Evolutionary conservation across 192 early-diverging fungal genomes (phyloP), one percentile per base, ranked within the genome.

Genomic region (Coemansia sp.): DNA sequence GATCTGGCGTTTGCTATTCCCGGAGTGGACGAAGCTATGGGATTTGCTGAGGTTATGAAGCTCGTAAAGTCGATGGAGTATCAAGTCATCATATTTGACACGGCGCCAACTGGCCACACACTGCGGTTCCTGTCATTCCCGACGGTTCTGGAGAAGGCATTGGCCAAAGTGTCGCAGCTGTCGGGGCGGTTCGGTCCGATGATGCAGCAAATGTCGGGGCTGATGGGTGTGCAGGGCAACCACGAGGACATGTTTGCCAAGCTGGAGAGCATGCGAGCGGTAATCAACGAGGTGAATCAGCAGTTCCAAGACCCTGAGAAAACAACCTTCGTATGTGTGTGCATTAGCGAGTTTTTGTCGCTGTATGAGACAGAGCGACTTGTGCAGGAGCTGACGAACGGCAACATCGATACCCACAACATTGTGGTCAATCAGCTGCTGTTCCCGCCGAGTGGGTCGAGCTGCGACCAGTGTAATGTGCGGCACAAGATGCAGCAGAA

Each of bases 31-130:
- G 97, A 99, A 80, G 97, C 97, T 20, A 99, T 99, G 96, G 94
- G 94, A 48, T 99, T 99, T 83, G 96, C 96, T n/a, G 97, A 99
- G 72, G 97, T 99, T 14, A 99, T 99, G 97, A 99, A 99, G 89
- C 89, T 98, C 63, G 97, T 98, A 43, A 96, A 99, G 82, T 93
- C 93, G 58, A 98, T 99, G 95, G 94, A 98, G 61, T 99, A 99
- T 83, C 92, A 91, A 59, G 89, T 91, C 35, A 94, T 99, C 57
- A 95, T 99, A 51, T 99, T 99, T 83, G 97, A 99, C 83, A 99
- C 97, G 22, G 97, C 97, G 4, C 97, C 97, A 6, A 99, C 97
- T 5, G 97, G 97, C 18, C 97, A 99, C 66, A 99, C 97, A 11
- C 90, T 99, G 58, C 94, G 97, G 45, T 99, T 99, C 84, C 82